Evolutionary conservation across 139 green algal genomes (phyloP), one percentile per base, ranked within the genome.

Genomic region (Coccomyxa sp.): DNA sequence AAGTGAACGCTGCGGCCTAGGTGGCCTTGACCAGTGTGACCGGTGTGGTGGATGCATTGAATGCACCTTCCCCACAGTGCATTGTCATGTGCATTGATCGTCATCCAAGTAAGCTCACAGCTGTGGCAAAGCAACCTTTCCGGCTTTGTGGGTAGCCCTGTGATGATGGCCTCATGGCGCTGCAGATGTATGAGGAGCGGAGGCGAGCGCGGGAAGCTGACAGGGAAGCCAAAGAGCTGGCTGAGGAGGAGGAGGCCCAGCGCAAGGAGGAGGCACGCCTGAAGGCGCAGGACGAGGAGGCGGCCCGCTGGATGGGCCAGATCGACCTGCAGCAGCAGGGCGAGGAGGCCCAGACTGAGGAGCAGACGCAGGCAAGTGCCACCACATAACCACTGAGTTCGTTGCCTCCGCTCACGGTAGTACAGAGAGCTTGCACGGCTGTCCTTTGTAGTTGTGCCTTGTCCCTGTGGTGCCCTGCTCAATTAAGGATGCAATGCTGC

Each of bases 271-370:
- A 90, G 70, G 92, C 93, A 70, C 76, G 82, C 8, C 71, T 76
- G 27, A 55, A 44, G 34, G 78, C 76, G 7, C 90, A 95, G 64
- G 88, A 93, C 38, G 89, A 88, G 75, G 92, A 97, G 81, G 92
- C 92, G 2, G 83, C 85, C 14, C 90, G 95, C 78, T 97, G 92
- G 92, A 93, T 95, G 88, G 75, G 82, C 18, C 82, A 86, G 39
- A 95, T 97, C 71, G 90, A 78, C 8, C 83, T 97, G 68, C 88
- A 95, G 58, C 74, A 90, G 44, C 84, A 85, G 74, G 91, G 91
- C 24, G 79, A 85, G 76, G 88, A 88, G 22, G 50, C 50, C 5
- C 50, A 64, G 50, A 31, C 58, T 6, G 44, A 87, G 55, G 76
- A 90, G 79, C 75, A 90, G 70, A 71, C 41, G 4, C 70, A 85